Conservation (phyloP, 2,329 filamentous ascomycete genomes). For the Apiospora rasikravindrae region DNA sequence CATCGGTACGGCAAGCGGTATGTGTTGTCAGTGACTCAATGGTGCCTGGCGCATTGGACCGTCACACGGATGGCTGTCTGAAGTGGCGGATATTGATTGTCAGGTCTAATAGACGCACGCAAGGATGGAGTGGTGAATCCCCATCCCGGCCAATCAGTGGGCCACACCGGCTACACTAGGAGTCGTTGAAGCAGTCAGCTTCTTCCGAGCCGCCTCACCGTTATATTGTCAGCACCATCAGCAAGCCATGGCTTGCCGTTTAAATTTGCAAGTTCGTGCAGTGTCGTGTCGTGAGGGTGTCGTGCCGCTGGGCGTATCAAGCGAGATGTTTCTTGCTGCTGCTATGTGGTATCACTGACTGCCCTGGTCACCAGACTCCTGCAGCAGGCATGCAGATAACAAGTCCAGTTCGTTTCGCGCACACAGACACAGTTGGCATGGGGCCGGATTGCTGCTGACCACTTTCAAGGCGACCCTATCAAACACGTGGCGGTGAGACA, state of each 20-base stretch:
- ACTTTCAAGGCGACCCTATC: slow-evolving; percentile 14
- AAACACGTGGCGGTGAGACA: slow-evolving; percentile 17
- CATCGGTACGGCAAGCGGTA: slow-evolving; percentile 7
- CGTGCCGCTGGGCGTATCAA: not conserved
- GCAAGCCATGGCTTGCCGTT: not conserved
- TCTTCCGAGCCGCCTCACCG: slow-evolving; percentile 10
- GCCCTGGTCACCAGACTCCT: not conserved
- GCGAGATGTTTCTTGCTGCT: not conserved
- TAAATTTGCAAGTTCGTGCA: not conserved
- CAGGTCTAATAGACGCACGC: not conserved
- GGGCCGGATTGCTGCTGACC: not conserved
- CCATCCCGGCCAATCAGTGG: not conserved
- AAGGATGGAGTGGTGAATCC: slow-evolving; percentile 4
- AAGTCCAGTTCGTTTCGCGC: not conserved
- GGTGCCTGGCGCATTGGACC: slow-evolving; percentile 7
- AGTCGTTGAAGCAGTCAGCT: slow-evolving; percentile 1
- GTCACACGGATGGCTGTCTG: slow-evolving; percentile 9
- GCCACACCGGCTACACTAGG: slow-evolving; percentile 3
- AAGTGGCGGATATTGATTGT: slow-evolving; percentile 9
- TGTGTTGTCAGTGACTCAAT: slow-evolving; percentile 16
- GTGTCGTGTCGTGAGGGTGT: not conserved
- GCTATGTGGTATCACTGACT: slow-evolving; percentile 10
- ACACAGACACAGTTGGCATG: slow-evolving; percentile 4
- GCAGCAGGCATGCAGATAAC: not conserved
- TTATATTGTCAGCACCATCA: slow-evolving; percentile 15